Conservation (phyloP, 1,284 basidiomycete species). For the Melampsora americana region DNA sequence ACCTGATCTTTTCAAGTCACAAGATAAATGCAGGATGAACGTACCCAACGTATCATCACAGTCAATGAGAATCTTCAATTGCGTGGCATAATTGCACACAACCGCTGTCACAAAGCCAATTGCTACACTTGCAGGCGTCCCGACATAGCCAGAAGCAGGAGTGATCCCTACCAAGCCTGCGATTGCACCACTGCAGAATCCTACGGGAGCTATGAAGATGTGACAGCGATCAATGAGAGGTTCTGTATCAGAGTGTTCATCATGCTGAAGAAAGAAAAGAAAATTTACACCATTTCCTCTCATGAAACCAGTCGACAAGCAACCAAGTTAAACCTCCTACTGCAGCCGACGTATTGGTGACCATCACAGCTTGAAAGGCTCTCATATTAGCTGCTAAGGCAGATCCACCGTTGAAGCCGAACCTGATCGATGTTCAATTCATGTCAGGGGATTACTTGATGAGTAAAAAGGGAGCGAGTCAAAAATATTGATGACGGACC, state of each 20-base stretch:
- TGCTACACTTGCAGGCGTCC: conserved; percentile 74
- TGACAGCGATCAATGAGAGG: conserved; percentile 64
- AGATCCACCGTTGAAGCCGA: conserved; percentile 54
- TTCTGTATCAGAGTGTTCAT: conserved; percentile 60
- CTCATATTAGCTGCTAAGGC: conserved; percentile 56
- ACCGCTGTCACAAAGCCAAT: conserved; percentile 82
- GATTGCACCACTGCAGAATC: conserved; percentile 93
- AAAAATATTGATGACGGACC: conserved; percentile 42
- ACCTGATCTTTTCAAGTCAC: not conserved
- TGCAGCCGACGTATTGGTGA: conserved; percentile 55
- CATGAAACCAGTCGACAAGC: conserved; percentile 52
- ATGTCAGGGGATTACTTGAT: not conserved
- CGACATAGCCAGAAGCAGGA: conserved; percentile 84
- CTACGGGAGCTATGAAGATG: conserved; percentile 59
- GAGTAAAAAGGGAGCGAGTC: not conserved
- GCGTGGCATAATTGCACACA: conserved; percentile 87
- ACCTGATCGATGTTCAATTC: conserved; percentile 42
- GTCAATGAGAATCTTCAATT: conserved; percentile 74
- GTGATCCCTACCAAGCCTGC: conserved; percentile 77
- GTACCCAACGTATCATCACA: conserved; percentile 80
- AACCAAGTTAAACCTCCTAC: conserved; percentile 56
- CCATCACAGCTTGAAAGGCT: conserved; percentile 56
- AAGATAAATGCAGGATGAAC: conserved; percentile 47
- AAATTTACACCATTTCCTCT: conserved; percentile 47
- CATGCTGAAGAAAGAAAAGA: not conserved